Base-by-base conservation (phyloP, 805 yeast genomes). In the Blastobotrys chiropterorum region DNA sequence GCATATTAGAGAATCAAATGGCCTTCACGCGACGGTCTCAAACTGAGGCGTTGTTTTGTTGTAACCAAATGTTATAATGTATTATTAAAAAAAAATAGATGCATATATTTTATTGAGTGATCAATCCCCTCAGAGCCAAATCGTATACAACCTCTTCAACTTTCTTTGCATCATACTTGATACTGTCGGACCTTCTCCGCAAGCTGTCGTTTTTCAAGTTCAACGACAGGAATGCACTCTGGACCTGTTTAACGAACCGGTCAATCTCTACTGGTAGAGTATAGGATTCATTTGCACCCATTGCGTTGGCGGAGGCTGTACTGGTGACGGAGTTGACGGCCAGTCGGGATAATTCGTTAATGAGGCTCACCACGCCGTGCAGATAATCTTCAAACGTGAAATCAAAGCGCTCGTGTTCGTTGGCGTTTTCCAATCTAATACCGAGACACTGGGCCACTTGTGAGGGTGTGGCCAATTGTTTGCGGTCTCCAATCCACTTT, bases 141-240 rank as follows among this genome's bases (percentile, higher is more conserved):
- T 64, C 67, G 45, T 64, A 64, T 14, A 64, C 59, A 20, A 65
- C 62, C 43, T 62, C 67, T 43, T 65, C 69, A 15, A 64, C 60
- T 51, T 64, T 63, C 53, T 65, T 64, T 7, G 64, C 63, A 44
- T 65, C 67, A 47, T 66, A 65, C 48, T 65, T 65, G 38, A 65
- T 50, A 17, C 61, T 42, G 47, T 65, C 69, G 16, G 53, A 54
- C 6, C 66, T 53, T 19, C 67, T 44, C n/a, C 69, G 52, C 50
- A 65, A 53, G 31, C 57, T 48, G 51, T 65, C 69, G 39, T 65
- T 65, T 49, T 65, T 65, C 47, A 65, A 49, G 43, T 65, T 64
- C 40, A 65, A 53, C 44, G 54, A 47, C 56, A 56, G 48, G 39
- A 66, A 61, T 0, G 59, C 63, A 2, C 61, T 54, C 41, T 66